These are phyloP conservation scores for Harrya chromipes DNA, from an alignment of 768 basidiomycete species.

Conservation along the genomic window DNA sequence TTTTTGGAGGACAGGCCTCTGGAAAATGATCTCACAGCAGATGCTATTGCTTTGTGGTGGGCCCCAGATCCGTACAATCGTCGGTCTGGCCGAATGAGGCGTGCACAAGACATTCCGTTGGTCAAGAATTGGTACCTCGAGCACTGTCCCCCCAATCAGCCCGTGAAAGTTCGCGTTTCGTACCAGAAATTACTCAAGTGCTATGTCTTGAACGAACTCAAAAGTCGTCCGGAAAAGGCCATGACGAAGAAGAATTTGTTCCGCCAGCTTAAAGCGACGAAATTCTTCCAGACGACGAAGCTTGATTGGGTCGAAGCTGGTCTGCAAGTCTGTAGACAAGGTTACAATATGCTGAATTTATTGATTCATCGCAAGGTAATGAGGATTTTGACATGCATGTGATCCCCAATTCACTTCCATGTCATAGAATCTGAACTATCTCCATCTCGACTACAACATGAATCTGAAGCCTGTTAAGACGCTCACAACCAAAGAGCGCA, in stretches of 20 bases:
- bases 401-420: neutral
- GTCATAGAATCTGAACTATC: conserved; percentile 79
- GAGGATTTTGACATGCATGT: neutral
- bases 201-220: conserved; percentile 92
- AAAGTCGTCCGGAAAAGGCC: conserved; percentile 86
- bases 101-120: conserved; percentile 93
- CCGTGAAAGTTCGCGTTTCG: conserved; percentile 97
- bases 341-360: conserved; percentile 99
- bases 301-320: conserved; percentile 99
- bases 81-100: conserved; percentile 86
- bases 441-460: conserved; percentile 98
- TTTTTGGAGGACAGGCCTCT: conserved; percentile 79
- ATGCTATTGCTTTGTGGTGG: conserved; percentile 98
- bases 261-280: conserved; percentile 94
- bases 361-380: conserved; percentile 95
- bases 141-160: conserved; percentile 93
- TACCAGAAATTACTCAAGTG: conserved; percentile 98
- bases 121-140: conserved; percentile 99
- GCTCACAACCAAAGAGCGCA: conserved; percentile 97
- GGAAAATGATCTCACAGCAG: conserved; percentile 90
- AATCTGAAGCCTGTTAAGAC: conserved; percentile 98
- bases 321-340: conserved; percentile 96
- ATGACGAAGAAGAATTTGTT: conserved; percentile 99
- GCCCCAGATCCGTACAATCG: conserved; percentile 94
- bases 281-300: conserved; percentile 98